Evolutionary conservation across 2,329 filamentous ascomycete genomes (phyloP), one percentile per base, ranked within the genome.

Genomic region (Massarina eburnea): DNA sequence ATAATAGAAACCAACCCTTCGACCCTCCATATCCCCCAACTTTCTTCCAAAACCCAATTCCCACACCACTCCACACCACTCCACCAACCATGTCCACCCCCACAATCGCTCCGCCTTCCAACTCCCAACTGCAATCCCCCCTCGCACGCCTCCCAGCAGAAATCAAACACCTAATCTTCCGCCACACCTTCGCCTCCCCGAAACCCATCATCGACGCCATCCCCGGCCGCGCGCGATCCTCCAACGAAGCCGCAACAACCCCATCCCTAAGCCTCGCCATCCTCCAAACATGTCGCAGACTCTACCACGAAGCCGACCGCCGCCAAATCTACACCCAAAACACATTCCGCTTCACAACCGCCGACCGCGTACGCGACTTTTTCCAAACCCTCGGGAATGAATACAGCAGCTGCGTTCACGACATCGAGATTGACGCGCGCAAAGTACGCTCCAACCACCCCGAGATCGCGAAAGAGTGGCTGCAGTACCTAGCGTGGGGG

Each of bases 381-480:
- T 52, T 72, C 26, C 30, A 36, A 0, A 49, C 52, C 2, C 44
- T 70, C 6, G 57, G 58, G 6, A 34, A 52, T 5, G 39, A 49
- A 9, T 47, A 59, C 41, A 51, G 55, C 29, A 45, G 50, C 3
- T 49, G 52, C 17, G 52, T 73, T 4, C 52, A 54, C 2, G 60
- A 68, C 39, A 43, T 73, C n/a, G 68, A 71, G 30, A 58, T 73
- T 35, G 68, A 72, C 44, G 54, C 69, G 9, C 58, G 62, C 9
- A 55, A 56, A 21, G 53, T 71, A 4, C 45, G 61, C 39, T 55
- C 53, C 14, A 53, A 57, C 36, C 58, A 59, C 14, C 57, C 58
- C 2, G 47, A 48, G 1, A 41, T 62, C 14, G 58, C 55, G 19
- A 55, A 56, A 24, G 71, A 69, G 41, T 73, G 70, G 69, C 40